Conservation (phyloP, 352 stramenopile species). For the Peronospora tabacina region DNA sequence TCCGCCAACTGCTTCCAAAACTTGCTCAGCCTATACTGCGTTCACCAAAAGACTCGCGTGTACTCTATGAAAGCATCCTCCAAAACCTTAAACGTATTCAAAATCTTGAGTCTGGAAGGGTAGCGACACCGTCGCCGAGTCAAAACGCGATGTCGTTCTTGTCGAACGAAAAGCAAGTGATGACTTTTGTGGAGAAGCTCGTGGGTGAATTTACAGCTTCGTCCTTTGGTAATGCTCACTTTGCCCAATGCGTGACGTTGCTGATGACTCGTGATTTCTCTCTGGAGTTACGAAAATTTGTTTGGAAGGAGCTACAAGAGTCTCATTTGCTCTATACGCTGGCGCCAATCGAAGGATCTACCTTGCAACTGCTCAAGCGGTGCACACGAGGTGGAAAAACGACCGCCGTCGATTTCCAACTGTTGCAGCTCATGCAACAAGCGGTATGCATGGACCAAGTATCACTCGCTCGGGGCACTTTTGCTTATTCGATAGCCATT, state of each 20-base stretch:
- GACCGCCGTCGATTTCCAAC: constrained; percentile 28
- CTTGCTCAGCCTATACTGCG: constrained; percentile 35
- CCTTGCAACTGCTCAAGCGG: constrained; percentile 25
- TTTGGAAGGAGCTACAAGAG: constrained; percentile 64
- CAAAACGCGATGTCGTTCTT: constrained; percentile 27
- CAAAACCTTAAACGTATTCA: constrained; percentile 46
- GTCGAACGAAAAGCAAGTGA: constrained; percentile 42
- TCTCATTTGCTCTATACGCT: constrained; percentile 47
- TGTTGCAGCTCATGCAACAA: constrained; percentile 44
- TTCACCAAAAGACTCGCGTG: constrained; percentile 12
- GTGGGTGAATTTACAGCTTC: constrained; percentile 57
- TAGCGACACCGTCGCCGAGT: background rate
- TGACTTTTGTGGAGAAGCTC: constrained; percentile 63
- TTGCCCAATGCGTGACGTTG: constrained; percentile 58
- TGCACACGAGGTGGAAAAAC: constrained; percentile 24
- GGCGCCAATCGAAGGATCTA: constrained; percentile 29
- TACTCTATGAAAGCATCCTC: constrained; percentile 42
- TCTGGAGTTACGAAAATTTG: constrained; percentile 42
- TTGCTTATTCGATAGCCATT: constrained; percentile 55
- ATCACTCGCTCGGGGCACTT: constrained; percentile 28
- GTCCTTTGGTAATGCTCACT: constrained; percentile 59
- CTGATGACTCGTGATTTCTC: constrained; percentile 53
- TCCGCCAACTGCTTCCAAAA: constrained; percentile 40
- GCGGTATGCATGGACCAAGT: constrained; percentile 34
- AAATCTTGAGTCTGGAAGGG: constrained; percentile 29